Conservation (phyloP, 805 yeast species). For the Saccharomycopsis oosterbeekiorum region DNA sequence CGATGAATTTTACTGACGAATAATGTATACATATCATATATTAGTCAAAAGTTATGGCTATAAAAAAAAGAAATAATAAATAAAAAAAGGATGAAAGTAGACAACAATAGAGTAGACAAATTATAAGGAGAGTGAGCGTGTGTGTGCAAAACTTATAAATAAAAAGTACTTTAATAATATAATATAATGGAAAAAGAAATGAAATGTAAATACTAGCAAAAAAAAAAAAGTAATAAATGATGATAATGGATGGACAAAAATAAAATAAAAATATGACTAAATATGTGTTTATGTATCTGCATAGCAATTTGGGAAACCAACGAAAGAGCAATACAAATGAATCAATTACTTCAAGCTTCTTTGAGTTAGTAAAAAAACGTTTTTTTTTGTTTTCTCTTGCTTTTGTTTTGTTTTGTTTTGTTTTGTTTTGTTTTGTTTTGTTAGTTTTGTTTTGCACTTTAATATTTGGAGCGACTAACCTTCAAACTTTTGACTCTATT, state of each 20-base stretch:
- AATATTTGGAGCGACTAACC: slow-evolving; percentile 36
- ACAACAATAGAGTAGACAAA: background rate
- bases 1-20: no score
- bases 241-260: background rate
- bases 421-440: no score
- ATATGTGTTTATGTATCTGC: background rate
- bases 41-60: background rate
- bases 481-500: slow-evolving; percentile 85
- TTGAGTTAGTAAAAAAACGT: background rate
- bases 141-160: background rate
- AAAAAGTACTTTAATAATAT: background rate
- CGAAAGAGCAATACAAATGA: background rate
- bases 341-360: background rate
- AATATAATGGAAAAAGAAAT: background rate
- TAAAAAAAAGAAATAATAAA: background rate
- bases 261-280: background rate
- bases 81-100: background rate
- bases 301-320: background rate
- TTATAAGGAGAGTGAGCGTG: background rate
- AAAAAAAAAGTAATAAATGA: background rate
- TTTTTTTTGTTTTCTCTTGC: no score
- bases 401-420: no score
- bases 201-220: background rate
- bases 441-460: background rate
- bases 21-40: background rate